Conservation (phyloP, 78 protist species). For the Dictyostelium citrinum region DNA sequence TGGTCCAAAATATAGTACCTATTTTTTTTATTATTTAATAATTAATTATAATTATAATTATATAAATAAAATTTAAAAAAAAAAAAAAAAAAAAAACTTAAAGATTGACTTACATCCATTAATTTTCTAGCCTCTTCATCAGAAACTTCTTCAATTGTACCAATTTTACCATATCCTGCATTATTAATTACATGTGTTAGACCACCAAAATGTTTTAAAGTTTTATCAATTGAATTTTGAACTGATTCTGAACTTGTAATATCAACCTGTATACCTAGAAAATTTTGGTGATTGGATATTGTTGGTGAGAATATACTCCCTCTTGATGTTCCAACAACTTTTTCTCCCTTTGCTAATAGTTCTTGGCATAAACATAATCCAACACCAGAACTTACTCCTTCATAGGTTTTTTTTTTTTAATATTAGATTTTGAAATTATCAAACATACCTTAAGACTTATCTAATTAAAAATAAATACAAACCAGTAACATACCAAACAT, state of each 20-base stretch:
- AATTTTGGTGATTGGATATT: neutral
- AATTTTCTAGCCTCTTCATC: neutral
- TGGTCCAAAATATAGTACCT: neutral
- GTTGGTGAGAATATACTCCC: neutral
- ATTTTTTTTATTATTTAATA: too few relatives aligned
- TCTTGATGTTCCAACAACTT: neutral
- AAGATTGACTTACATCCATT: neutral
- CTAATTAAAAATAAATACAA: neutral
- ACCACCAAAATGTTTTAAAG: neutral
- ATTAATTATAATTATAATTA: too few relatives aligned
- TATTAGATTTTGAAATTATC: too few relatives aligned
- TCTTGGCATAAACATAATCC: neutral
- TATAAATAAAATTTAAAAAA: too few relatives aligned
- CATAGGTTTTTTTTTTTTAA: neutral
- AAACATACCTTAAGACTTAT: too few relatives aligned
- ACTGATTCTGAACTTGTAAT: neutral
- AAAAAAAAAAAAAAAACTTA: too few relatives aligned
- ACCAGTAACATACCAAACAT: neutral
- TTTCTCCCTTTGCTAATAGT: neutral
- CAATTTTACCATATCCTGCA: neutral
- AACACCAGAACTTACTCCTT: neutral
- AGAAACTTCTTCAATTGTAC: neutral
- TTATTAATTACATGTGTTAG: neutral
- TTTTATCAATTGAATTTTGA: neutral
- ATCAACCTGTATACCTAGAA: neutral